phyloP scores from a whole-genome alignment of 768 basidiomycete genomes.

The Lactarius sanguifluus region DNA sequence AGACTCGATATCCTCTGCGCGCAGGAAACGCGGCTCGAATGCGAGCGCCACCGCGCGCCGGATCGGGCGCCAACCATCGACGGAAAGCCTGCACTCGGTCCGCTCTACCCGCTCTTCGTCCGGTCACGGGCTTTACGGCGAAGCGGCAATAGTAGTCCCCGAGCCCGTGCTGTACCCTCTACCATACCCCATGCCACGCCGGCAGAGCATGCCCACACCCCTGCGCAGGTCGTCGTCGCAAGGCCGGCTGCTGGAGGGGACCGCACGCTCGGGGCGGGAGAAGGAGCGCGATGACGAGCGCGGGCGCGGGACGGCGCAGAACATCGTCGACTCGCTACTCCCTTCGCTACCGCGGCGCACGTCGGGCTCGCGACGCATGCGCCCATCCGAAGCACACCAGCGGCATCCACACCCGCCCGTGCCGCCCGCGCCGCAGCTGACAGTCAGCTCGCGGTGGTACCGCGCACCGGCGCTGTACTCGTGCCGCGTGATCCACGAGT shows the following conservation, averaged over 20 bases:
- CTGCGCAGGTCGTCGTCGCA: constrained; percentile 35
- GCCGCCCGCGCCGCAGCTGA: constrained; percentile 24
- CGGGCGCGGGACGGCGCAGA: background rate
- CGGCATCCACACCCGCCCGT: constrained; percentile 30
- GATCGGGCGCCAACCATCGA: constrained; percentile 37
- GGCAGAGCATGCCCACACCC: constrained; percentile 52
- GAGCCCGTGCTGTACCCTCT: constrained; percentile 25
- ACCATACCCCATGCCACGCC: constrained; percentile 36
- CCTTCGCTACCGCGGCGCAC: constrained; percentile 21
- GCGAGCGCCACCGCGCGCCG: constrained; percentile 21
- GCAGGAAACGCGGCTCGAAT: constrained; percentile 26
- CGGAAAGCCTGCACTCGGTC: constrained; percentile 43
- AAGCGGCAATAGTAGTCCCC: constrained; percentile 26
- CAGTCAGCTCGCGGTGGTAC: constrained; percentile 28
- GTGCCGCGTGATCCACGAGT: constrained; percentile 68
- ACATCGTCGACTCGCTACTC: constrained; percentile 10
- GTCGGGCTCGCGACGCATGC: constrained; percentile 13
- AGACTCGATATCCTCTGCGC: constrained; percentile 20
- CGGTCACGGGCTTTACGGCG: constrained; percentile 35
- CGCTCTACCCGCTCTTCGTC: constrained; percentile 37
- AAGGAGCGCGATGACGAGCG: constrained; percentile 12
- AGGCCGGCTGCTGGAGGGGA: constrained; percentile 31
- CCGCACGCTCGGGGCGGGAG: constrained; percentile 22
- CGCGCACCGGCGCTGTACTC: constrained; percentile 50
- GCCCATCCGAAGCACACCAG: constrained; percentile 19